Base-by-base conservation (phyloP, 2,329 filamentous ascomycete genomes). In the Colletotrichum sp. region DNA sequence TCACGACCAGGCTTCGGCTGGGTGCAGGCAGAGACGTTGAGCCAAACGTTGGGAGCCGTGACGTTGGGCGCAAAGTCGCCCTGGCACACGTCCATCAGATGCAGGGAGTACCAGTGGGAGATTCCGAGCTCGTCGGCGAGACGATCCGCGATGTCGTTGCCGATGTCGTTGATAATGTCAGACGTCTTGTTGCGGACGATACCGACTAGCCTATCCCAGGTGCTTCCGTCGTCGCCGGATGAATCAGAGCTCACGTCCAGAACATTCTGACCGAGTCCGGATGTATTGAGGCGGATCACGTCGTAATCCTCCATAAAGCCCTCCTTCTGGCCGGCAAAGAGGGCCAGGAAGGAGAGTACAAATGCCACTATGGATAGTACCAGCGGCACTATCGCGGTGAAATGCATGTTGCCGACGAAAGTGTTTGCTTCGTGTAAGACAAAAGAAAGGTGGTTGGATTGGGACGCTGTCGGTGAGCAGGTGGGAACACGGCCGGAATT, bases 51-150 rank as follows among this genome's bases (percentile, higher is more conserved):
- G 5, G 81, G 78, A 10, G 72, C 81, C 5, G 87, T 87, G 3
- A 84, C 83, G 69, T 88, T 88, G 34, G 87, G 87, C 55, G 83
- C 82, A 77, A 85, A 90, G 78, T 84, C 78, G 63, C 88, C 88
- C 79, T 88, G 82, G 80, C 88, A 90, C 6, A 83, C 80, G 52
- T 84, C 83, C 86, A 88, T 87, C 78, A 90, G 78, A 77, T 90
- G 88, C 34, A 90, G 76, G 18, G 87, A 89, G 78, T 90, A 90
- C 88, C 88, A 90, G 75, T 90, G 83, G 1, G 85, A 84, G 71
- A 90, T 85, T 28, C 88, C 87, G 32, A 90, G 81, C n/a, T 84
- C 82, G 15, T 84, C 82, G 65, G 84, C 82, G 61, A 88, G 67
- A 68, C 86, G 78, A 72, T 86, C 87, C 48, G 85, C 85, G 52